Evolutionary conservation across 176 grass and related monocot genomes (phyloP).

Genomic region (Musa troglodytarum): DNA sequence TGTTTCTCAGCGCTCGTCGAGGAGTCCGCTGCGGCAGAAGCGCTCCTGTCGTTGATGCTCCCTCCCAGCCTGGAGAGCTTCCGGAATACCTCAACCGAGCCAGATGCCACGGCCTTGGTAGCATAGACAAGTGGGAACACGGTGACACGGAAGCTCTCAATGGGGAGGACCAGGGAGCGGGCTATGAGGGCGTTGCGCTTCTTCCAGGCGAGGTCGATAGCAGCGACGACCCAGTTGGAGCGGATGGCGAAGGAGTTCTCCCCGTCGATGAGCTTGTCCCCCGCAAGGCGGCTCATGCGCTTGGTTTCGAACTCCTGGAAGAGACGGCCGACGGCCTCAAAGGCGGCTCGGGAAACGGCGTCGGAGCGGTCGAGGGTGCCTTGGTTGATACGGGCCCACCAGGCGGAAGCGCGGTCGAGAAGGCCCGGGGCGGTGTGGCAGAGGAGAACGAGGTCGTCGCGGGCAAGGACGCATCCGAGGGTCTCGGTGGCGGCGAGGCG

Average conservation of each 20-base stretch:
- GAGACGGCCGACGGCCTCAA: constrained; percentile 65
- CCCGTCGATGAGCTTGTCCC: constrained; percentile 89
- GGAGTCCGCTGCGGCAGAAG: constrained; percentile 22
- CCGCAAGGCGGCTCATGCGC: constrained; percentile 83
- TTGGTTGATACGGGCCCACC: constrained; percentile 70
- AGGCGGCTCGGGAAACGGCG: constrained; percentile 54
- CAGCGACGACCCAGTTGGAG: constrained; percentile 72
- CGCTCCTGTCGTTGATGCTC: constrained; percentile 12
- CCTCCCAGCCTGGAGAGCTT: constrained; percentile 60
- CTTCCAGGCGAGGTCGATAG: constrained; percentile 71
- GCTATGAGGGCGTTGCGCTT: constrained; percentile 72
- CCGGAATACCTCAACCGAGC: constrained; percentile 50
- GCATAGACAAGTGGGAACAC: constrained; percentile 85
- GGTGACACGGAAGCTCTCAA: constrained; percentile 72
- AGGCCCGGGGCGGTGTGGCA: constrained; percentile 61
- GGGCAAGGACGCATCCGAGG: constrained; percentile 18
- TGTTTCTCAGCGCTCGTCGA: constrained; percentile 66
- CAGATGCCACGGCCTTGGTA: constrained; percentile 83
- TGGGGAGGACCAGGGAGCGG: constrained; percentile 71
- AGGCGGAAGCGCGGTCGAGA: constrained; percentile 62
- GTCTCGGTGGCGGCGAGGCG: constrained; percentile 15
- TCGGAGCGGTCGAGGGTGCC: constrained; percentile 68
- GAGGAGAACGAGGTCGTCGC: constrained; percentile 41
- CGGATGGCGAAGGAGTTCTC: constrained; percentile 81
- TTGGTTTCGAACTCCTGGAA: constrained; percentile 95